Evolutionary conservation across 352 stramenopile species (phyloP).

Genomic region (Elongisporangium anandrum): DNA sequence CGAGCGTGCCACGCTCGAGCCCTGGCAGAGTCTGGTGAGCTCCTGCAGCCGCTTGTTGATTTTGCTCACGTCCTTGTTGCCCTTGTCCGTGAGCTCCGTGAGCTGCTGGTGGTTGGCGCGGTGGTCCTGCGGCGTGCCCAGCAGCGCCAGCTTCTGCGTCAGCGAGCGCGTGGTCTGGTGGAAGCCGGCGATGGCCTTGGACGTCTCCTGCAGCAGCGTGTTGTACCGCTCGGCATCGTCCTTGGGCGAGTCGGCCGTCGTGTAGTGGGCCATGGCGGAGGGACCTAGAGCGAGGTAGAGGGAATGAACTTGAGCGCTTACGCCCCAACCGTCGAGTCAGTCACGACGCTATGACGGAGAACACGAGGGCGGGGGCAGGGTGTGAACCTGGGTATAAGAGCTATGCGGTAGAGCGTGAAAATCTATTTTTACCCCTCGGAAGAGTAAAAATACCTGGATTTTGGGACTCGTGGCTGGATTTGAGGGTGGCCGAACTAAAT

Average conservation of each 20-base stretch:
- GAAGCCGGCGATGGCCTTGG: slow-evolving; percentile 52
- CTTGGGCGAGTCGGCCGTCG: slow-evolving; percentile 44
- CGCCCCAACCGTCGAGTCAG: background rate
- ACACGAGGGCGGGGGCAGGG: background rate
- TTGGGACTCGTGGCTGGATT: background rate
- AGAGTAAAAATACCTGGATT: background rate
- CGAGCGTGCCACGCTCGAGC: slow-evolving; percentile 26
- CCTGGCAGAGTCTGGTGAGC: slow-evolving; percentile 20
- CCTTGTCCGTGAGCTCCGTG: slow-evolving; percentile 50
- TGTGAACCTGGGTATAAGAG: background rate
- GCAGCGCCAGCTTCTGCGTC: slow-evolving; percentile 61
- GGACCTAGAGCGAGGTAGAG: background rate
- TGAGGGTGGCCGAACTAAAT: background rate
- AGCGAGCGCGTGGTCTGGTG: slow-evolving; percentile 54
- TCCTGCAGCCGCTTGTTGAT: slow-evolving; percentile 55
- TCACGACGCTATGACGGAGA: background rate
- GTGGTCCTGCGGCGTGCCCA: slow-evolving; percentile 51
- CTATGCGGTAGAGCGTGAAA: background rate
- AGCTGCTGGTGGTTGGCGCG: slow-evolving; percentile 58
- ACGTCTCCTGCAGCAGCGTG: slow-evolving; percentile 48
- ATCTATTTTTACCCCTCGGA: background rate
- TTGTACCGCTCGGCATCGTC: slow-evolving; percentile 46
- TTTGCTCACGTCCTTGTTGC: slow-evolving; percentile 52
- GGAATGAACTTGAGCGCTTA: background rate
- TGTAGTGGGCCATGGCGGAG: slow-evolving; percentile 33